phyloP scores from a whole-genome alignment of 108 stramenopile genomes.

The Cyclotella sp. region DNA sequence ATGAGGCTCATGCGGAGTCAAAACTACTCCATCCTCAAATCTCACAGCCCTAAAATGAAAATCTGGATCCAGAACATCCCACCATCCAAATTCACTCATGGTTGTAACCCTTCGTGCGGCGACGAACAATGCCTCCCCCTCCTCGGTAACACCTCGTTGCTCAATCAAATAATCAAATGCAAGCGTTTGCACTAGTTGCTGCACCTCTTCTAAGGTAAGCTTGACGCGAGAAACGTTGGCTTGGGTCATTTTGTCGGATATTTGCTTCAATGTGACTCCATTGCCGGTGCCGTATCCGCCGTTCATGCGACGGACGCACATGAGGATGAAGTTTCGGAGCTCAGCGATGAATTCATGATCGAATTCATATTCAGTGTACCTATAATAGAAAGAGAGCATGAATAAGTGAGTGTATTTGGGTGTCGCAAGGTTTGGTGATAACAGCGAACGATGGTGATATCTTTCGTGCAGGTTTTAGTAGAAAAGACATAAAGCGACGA shows the following conservation, averaged over 20 bases:
- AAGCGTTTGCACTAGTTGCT: constrained; percentile 90
- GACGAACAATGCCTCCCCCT: constrained; percentile 64
- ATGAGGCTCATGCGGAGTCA: constrained; percentile 84
- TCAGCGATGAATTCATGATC: constrained; percentile 97
- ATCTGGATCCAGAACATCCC: constrained; percentile 79
- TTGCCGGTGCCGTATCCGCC: constrained; percentile 64
- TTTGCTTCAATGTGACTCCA: constrained; percentile 71
- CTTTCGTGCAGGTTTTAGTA: neutral
- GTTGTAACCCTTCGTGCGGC: constrained; percentile 65
- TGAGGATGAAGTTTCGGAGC: constrained; percentile 82
- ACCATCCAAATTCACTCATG: constrained; percentile 86
- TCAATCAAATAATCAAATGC: constrained; percentile 86
- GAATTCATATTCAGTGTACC: constrained; percentile 94
- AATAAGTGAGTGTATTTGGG: neutral
- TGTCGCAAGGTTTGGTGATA: no score
- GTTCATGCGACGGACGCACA: constrained; percentile 71
- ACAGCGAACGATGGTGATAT: no score
- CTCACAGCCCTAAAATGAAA: constrained; percentile 81
- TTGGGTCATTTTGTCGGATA: constrained; percentile 75
- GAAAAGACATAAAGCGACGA: neutral
- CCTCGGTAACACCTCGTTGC: constrained; percentile 50
- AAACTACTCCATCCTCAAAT: constrained; percentile 85
- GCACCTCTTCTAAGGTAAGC: constrained; percentile 86
- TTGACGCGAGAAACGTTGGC: constrained; percentile 87
- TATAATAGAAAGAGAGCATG: neutral